phyloP scores from a whole-genome alignment of 768 basidiomycete genomes.

The Rossbeevera mucosa region DNA sequence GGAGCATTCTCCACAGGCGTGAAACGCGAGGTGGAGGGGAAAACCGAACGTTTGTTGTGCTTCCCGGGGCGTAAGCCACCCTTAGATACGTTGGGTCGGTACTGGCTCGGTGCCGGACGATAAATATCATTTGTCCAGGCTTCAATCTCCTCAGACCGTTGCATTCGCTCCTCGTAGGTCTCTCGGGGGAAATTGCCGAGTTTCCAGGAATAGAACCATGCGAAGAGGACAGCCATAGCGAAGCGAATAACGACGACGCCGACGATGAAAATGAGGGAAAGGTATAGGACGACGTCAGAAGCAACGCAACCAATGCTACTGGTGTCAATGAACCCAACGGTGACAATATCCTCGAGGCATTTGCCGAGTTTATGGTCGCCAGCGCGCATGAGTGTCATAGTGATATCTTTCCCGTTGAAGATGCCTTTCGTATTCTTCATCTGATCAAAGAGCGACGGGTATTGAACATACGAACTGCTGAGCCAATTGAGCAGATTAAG shows the following conservation, averaged over 20 bases:
- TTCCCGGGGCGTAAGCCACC: conserved; percentile 54
- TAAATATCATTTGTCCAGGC: conserved; percentile 97
- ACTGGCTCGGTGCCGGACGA: conserved; percentile 83
- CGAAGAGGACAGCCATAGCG: conserved; percentile 93
- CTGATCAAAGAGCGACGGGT: conserved; percentile 78
- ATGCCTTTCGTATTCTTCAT: conserved; percentile 66
- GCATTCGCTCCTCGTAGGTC: conserved; percentile 89
- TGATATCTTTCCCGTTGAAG: conserved; percentile 80
- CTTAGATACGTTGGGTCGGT: conserved; percentile 85
- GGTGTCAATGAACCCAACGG: conserved; percentile 92
- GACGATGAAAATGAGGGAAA: conserved; percentile 95
- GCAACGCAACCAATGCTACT: conserved; percentile 95
- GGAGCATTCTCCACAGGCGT: conserved; percentile 65
- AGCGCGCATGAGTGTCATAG: conserved; percentile 76
- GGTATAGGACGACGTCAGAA: conserved; percentile 88
- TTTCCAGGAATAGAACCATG: conserved; percentile 97
- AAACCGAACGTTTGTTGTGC: conserved; percentile 49
- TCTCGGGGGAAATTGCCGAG: conserved; percentile 92
- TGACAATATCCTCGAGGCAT: conserved; percentile 83
- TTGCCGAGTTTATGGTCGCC: conserved; percentile 63
- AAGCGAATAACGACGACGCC: conserved; percentile 96
- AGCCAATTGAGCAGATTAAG: conserved; percentile 84
- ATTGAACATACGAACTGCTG: conserved; percentile 70
- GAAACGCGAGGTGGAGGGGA: conserved; percentile 69
- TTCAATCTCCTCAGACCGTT: conserved; percentile 86